These are phyloP conservation scores for Neonectria coccinea DNA, from an alignment of 2,329 filamentous ascomycete genomes.

Conservation along the genomic window DNA sequence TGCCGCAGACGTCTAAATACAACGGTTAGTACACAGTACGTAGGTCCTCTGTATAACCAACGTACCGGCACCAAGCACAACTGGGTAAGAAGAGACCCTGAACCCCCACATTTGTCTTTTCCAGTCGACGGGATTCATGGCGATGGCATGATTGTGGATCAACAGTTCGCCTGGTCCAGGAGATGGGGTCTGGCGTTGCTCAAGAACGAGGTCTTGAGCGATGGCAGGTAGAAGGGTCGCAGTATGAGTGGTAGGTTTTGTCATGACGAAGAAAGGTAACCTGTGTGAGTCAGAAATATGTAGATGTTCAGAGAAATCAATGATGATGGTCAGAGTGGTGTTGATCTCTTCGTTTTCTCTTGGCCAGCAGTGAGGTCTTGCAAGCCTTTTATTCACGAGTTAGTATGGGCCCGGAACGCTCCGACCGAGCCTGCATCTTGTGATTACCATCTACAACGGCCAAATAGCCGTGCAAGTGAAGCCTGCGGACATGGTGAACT, in stretches of 20 bases:
- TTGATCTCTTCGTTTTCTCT: neutral
- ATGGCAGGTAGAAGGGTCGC: conserved; percentile 5
- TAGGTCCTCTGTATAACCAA: neutral
- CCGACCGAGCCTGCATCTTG: neutral
- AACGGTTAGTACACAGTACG: neutral
- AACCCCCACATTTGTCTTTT: conserved; percentile 3
- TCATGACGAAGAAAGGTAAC: neutral
- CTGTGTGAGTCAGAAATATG: neutral
- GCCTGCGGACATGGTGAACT: neutral
- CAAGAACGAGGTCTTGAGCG: neutral
- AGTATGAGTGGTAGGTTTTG: neutral
- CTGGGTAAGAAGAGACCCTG: conserved; percentile 3
- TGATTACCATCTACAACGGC: neutral
- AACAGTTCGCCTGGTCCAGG: conserved; percentile 4
- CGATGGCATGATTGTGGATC: conserved; percentile 7
- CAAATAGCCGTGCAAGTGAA: neutral
- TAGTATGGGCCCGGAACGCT: neutral
- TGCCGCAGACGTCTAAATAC: conserved; percentile 3
- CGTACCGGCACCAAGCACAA: conserved; percentile 11
- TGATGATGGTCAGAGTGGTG: neutral
- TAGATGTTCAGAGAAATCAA: neutral
- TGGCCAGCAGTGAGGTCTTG: neutral
- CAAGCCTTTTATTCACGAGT: neutral
- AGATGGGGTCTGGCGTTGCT: conserved; percentile 2
- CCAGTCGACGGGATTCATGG: conserved; percentile 14